These are phyloP conservation scores for Gamsiella multidivaricata DNA, from an alignment of 192 early-diverging fungal genomes.

Conservation along the genomic window DNA sequence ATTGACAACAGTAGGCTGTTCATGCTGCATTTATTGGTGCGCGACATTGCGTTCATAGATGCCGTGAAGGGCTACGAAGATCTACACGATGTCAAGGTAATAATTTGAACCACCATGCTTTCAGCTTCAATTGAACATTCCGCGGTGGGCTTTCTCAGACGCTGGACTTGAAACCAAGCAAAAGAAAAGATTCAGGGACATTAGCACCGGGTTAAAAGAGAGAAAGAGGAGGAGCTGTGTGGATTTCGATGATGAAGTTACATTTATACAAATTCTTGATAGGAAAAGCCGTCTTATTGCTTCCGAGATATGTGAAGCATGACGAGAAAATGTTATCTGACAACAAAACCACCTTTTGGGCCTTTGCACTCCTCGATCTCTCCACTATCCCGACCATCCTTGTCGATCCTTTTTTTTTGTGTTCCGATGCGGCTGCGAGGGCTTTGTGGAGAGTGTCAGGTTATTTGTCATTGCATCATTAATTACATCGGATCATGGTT, in stretches of 20 bases:
- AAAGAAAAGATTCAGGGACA: not conserved
- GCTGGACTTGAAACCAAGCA: no score
- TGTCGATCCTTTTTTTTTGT: not conserved
- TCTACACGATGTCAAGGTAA: no score
- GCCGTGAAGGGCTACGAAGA: no score
- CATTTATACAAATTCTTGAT: constrained; percentile 48
- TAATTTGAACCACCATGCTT: no score
- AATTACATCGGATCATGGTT: no score
- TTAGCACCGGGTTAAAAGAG: not conserved
- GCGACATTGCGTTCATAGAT: no score
- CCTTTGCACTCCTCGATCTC: not conserved
- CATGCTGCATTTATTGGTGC: no score
- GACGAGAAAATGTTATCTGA: constrained; percentile 52
- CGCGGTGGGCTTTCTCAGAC: no score
- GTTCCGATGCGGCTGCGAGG: not conserved
- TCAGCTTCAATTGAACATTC: no score
- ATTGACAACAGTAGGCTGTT: no score
- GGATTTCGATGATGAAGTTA: constrained; percentile 49
- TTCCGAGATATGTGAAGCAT: constrained; percentile 54
- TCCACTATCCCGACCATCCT: not conserved
- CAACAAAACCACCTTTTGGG: constrained; percentile 4
- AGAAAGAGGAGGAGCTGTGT: not conserved
- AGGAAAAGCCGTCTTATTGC: constrained; percentile 57
- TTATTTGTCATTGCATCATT: no score
- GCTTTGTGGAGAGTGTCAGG: no score